A percentile compares a stretch with the other conserved stretches of the same genome.
phyloP scores from a whole-genome alignment of 768 basidiomycete species.

The Trametes sanguinea region DNA sequence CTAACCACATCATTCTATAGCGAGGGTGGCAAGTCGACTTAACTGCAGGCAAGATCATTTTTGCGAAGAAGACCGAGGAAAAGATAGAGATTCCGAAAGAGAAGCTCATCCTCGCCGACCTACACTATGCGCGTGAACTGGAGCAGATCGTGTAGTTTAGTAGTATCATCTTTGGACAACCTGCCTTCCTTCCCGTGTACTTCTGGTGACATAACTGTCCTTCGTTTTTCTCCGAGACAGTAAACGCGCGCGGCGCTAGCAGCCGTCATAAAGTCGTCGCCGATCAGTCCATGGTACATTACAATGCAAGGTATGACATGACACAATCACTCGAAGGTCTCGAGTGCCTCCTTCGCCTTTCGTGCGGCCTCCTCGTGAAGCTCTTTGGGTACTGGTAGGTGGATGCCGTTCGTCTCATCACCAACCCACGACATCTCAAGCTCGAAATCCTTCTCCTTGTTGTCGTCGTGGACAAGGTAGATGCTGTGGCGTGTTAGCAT shows the following conservation, averaged over 20 bases:
- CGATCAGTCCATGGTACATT: conserved; percentile 27
- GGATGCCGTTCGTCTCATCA: conserved; percentile 75
- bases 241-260: background rate
- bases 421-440: conserved; percentile 98
- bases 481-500: conserved; percentile 57
- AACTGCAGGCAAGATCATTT: conserved; percentile 65
- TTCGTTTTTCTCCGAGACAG: background rate
- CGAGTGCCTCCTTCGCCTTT: conserved; percentile 84
- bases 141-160: conserved; percentile 80
- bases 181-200: conserved; percentile 3
- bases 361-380: conserved; percentile 82
- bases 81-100: conserved; percentile 83
- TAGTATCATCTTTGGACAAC: conserved; percentile 1
- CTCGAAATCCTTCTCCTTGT: conserved; percentile 98
- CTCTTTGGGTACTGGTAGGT: conserved; percentile 84
- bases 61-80: conserved; percentile 81
- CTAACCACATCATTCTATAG: conserved; percentile 40
- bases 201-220: background rate
- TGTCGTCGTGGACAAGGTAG: conserved; percentile 95
- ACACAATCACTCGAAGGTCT: conserved; percentile 54
- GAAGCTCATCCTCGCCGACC: conserved; percentile 74
- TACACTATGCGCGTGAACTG: conserved; percentile 82
- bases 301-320: conserved; percentile 28
- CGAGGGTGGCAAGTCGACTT: conserved; percentile 86
- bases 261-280: conserved; percentile 12